phyloP scores from a whole-genome alignment of 2,329 filamentous ascomycete genomes.

The Xylariomycetidae sp. region DNA sequence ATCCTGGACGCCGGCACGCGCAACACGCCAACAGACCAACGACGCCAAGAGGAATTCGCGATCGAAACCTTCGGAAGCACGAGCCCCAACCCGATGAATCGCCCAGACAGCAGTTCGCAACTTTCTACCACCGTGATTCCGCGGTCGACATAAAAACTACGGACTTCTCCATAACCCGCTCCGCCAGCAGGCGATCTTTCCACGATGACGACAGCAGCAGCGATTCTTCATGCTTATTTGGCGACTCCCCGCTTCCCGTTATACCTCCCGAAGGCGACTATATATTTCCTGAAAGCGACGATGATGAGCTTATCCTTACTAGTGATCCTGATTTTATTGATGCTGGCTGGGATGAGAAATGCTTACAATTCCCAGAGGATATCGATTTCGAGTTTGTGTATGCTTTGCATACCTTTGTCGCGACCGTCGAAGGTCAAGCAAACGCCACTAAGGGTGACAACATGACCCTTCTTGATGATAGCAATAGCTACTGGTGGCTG shows the following conservation, averaged over 20 bases:
- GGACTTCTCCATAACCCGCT: constrained; percentile 13
- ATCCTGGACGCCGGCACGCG: too few relatives aligned
- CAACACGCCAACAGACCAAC: too few relatives aligned
- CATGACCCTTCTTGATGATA: constrained; percentile 97
- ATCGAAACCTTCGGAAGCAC: too few relatives aligned
- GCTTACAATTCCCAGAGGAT: constrained; percentile 93
- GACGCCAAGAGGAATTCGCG: too few relatives aligned
- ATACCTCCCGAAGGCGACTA: constrained; percentile 49
- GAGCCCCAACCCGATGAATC: too few relatives aligned
- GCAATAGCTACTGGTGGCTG: constrained; percentile 99
- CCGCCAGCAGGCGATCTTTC: constrained; percentile 8
- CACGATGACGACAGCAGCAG: not conserved
- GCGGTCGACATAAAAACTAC: constrained; percentile 13
- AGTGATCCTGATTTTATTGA: constrained; percentile 61
- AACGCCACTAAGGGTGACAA: constrained; percentile 98
- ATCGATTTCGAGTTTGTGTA: constrained; percentile 99
- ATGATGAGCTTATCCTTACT: constrained; percentile 47
- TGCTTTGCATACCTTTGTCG: constrained; percentile 94
- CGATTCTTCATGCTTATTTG: too few relatives aligned
- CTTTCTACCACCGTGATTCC: constrained; percentile 7
- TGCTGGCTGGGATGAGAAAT: constrained; percentile 69
- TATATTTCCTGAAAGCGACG: too few relatives aligned
- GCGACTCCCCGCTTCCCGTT: constrained; percentile 39
- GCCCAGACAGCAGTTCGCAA: too few relatives aligned
- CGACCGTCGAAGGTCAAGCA: constrained; percentile 95